Evolutionary conservation across 257 asterid species (phyloP), one percentile per base, ranked within the genome.

Genomic region (Capsicum baccatum): DNA sequence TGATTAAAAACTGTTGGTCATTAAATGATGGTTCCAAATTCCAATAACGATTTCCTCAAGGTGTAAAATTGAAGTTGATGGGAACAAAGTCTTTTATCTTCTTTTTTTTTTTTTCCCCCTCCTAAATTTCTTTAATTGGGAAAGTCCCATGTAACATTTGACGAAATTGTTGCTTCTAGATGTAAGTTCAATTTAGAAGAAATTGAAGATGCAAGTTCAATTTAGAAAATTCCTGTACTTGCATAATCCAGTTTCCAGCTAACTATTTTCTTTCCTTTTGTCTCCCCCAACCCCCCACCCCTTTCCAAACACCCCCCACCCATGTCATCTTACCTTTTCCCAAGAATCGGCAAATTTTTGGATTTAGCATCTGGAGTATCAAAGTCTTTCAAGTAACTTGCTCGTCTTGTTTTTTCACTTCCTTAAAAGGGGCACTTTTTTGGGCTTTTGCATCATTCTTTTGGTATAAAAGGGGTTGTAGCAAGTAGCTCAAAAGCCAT

Each of bases 311-410:
- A 9, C 39, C 47, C 42, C 80, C 6, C n/a, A 47, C 80, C 42
- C n/a, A 3, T 67, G 50, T 35, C 79, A n/a, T 71, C 85, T 3
- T 86, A 80, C 87, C 86, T 85, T 60, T 69, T 89, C 48, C 87
- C 91, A 5, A 85, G 26, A 52, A 90, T 90, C 3, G 47, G 35
- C 35, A 6, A n/a, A 74, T 86, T 44, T 39, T 63, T 80, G 80
- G 55, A 42, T 70, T 78, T 78, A 78, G 64, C 64, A 78, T 78
- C 48, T 78, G 64, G 64, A 48, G 9, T 52, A 54, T 54, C 64
- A 76, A 26, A 52, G 54, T 76, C 50, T 21, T 7, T 48, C 9
- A 74, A 1, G 37, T 13, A 50, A 74, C 62, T 74, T 52, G 47
- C 19, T 76, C 15, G 14, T 76, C 9, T 19, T 74, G 21, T 50